These are phyloP conservation scores for Conticribra guillardii DNA, from an alignment of 108 stramenopile genomes.

Conservation along the genomic window DNA sequence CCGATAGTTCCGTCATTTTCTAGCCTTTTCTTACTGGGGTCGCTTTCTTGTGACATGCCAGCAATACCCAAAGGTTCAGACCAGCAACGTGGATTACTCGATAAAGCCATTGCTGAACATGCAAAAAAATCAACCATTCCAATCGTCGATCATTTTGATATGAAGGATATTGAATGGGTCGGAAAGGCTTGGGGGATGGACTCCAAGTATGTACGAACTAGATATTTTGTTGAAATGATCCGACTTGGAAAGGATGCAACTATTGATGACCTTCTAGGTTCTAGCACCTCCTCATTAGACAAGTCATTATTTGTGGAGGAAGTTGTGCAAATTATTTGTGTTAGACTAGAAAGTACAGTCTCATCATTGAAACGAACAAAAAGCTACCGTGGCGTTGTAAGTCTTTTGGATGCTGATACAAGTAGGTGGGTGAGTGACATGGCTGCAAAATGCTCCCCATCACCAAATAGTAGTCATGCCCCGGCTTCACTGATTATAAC, in stretches of 20 bases:
- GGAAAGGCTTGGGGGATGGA: conserved; percentile 68
- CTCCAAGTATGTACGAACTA: conserved; percentile 57
- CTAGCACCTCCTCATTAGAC: conserved; percentile 47
- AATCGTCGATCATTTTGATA: conserved; percentile 52
- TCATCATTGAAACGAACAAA: conserved; percentile 45
- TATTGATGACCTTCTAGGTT: conserved; percentile 67
- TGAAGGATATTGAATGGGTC: conserved; percentile 68
- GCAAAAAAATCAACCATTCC: conserved; percentile 49
- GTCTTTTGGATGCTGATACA: conserved; percentile 77
- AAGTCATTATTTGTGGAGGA: conserved; percentile 58
- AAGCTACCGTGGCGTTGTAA: conserved; percentile 61
- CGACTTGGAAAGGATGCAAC: conserved; percentile 72
- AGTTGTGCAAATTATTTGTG: conserved; percentile 69
- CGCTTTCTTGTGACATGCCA: conserved; percentile 49
- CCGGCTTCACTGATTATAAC: conserved; percentile 59
- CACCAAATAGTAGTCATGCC: conserved; percentile 17
- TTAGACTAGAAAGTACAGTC: conserved; percentile 59
- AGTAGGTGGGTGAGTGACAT: conserved; percentile 73
- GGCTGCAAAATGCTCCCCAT: conserved; percentile 49
- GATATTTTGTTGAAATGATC: conserved; percentile 77
- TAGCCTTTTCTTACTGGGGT: conserved; percentile 56
- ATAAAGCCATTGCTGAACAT: conserved; percentile 62
- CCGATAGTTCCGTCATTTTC: conserved; percentile 63
- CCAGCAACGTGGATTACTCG: conserved; percentile 61
- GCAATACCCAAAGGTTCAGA: conserved; percentile 42